Conservation (phyloP, 768 basidiomycete genomes). For the Calvatia gigantea region DNA sequence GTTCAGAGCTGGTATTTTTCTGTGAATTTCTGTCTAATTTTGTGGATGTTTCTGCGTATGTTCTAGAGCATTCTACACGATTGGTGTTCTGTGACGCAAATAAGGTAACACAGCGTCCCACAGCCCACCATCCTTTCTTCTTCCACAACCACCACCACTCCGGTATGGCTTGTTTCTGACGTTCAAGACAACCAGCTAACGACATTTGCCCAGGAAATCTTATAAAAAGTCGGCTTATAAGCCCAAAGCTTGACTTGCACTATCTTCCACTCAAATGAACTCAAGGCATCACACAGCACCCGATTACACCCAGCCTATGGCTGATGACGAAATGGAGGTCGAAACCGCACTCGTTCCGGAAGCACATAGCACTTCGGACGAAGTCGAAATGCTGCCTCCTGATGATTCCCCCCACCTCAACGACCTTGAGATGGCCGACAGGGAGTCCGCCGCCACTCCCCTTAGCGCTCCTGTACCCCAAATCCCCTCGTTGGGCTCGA, state of each 20-base stretch:
- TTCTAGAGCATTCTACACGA: conserved; percentile 16
- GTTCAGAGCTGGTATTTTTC: neutral
- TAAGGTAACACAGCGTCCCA: conserved; percentile 4
- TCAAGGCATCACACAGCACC: neutral
- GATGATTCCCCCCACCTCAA: conserved; percentile 21
- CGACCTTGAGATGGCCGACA: conserved; percentile 15
- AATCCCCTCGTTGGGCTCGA: conserved; percentile 8
- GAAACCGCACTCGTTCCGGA: conserved; percentile 17
- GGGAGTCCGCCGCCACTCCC: conserved; percentile 17
- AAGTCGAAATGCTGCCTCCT: conserved; percentile 28
- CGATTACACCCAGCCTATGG: neutral
- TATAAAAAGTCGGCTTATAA: neutral
- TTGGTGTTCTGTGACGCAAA: neutral
- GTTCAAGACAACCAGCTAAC: neutral
- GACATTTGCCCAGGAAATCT: neutral
- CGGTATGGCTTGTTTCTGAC: neutral
- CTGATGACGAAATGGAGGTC: conserved; percentile 6
- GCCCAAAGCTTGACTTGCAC: neutral
- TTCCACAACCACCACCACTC: conserved; percentile 11
- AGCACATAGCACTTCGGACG: conserved; percentile 23
- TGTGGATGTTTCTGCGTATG: neutral
- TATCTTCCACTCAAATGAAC: neutral
- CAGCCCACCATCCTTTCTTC: neutral
- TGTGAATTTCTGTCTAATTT: neutral
- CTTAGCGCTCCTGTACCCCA: neutral